Percentiles rank a stretch among this genome's conserved stretches.
These are phyloP conservation scores for Zopfochytrium polystomum DNA, from an alignment of 371 early-diverging fungal genomes.

Conservation along the genomic window DNA sequence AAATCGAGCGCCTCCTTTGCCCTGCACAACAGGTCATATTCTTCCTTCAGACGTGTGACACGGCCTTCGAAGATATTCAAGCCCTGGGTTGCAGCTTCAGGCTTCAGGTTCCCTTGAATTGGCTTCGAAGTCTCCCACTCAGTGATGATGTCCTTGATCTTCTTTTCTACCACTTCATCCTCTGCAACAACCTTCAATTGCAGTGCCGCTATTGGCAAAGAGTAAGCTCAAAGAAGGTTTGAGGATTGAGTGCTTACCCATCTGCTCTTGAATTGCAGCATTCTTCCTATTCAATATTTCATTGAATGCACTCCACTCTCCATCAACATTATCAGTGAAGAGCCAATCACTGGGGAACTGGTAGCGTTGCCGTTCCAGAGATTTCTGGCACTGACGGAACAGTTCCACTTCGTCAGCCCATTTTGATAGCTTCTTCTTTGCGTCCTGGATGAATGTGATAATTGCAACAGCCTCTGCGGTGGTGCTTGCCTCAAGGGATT, in stretches of 20 bases:
- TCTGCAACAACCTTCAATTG: slow-evolving; percentile 74
- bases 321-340: slow-evolving; percentile 91
- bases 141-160: slow-evolving; percentile 75
- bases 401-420: slow-evolving; percentile 77
- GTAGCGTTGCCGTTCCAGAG: slow-evolving; percentile 90
- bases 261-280: slow-evolving; percentile 88
- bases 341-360: slow-evolving; percentile 94
- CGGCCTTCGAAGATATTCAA: slow-evolving; percentile 85
- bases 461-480: slow-evolving; percentile 92
- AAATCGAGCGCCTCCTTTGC: slow-evolving; percentile 94
- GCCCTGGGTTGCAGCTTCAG: slow-evolving; percentile 78
- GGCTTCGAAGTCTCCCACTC: slow-evolving; percentile 97
- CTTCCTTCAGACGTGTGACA: slow-evolving; percentile 78
- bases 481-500: slow-evolving; percentile 72
- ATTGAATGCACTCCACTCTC: slow-evolving; percentile 96
- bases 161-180: slow-evolving; percentile 80
- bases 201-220: slow-evolving; percentile 58
- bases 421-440: slow-evolving; percentile 79
- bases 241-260: slow-evolving; percentile 47
- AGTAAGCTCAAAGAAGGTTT: slow-evolving; percentile 8
- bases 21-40: slow-evolving; percentile 81
- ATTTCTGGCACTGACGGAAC: slow-evolving; percentile 89
- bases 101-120: slow-evolving; percentile 88
- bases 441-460: slow-evolving; percentile 94
- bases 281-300: slow-evolving; percentile 91